phyloP scores from a whole-genome alignment of 495 filamentous ascomycete species.

The Xylaria telfairii region DNA sequence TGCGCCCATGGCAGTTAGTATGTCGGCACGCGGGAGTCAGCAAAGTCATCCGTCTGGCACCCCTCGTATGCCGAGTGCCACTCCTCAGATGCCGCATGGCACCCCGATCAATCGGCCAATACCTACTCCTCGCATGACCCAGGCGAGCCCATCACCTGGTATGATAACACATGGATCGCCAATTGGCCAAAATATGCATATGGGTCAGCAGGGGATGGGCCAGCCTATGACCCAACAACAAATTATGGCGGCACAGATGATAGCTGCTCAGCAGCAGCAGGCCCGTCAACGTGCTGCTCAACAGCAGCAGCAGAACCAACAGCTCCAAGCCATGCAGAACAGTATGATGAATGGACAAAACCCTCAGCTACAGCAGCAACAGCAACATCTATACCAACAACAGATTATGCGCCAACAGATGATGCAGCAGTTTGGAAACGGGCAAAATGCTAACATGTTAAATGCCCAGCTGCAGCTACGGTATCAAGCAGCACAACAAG shows the following conservation, averaged over 20 bases:
- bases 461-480: constrained; percentile 50
- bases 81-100: constrained; percentile 76
- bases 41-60: constrained; percentile 79
- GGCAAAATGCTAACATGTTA: constrained; percentile 35
- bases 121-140: constrained; percentile 73
- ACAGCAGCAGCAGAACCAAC: constrained; percentile 46
- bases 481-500: constrained; percentile 37
- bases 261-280: constrained; percentile 61
- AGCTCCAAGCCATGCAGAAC: constrained; percentile 45
- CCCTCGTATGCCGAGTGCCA: constrained; percentile 78
- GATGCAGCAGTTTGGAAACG: constrained; percentile 41
- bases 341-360: constrained; percentile 46
- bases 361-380: constrained; percentile 33
- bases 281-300: constrained; percentile 45
- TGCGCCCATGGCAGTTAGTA: constrained; percentile 68
- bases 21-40: constrained; percentile 80
- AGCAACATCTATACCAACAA: constrained; percentile 36
- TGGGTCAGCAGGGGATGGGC: constrained; percentile 59
- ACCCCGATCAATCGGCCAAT: constrained; percentile 73
- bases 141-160: constrained; percentile 69
- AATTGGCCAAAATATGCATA: constrained; percentile 60
- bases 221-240: constrained; percentile 47
- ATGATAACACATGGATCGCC: constrained; percentile 65
- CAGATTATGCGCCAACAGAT: constrained; percentile 46
- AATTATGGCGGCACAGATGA: constrained; percentile 49